Base-by-base conservation (phyloP, 148 eudicot genomes). In the Diospyros lotus region DNA sequence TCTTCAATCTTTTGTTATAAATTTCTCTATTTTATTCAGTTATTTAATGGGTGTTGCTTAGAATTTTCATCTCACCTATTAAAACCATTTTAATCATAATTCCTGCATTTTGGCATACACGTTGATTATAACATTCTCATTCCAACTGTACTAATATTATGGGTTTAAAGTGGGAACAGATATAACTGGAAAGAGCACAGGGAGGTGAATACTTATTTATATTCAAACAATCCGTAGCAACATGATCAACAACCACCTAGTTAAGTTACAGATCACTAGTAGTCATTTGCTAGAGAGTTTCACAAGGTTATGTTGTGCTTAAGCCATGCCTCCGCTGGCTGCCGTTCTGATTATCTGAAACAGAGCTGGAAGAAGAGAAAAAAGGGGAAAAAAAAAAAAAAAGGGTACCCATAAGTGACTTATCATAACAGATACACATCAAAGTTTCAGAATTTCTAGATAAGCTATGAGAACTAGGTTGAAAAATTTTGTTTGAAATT, bases 281-380 rank as follows among this genome's bases (percentile, higher is more conserved):
- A 55, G 59, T 13, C 15, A 9, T 13, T 55, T 10, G 59, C 12
- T 55, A 55, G 12, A 3, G 28, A 28, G 28, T 28, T 28, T 28
- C 28, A 28, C 28, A 28, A 28, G 12, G 2, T 55, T 14, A 55
- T 6, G 59, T 6, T 55, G 3, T 70, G 42, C 44, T 86, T 77
- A 91, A 64, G 91, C 93, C 89, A 87, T 83, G 64, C 96, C 96
- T 74, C 93, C 90, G 43, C 89, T 89, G 50, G 96, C 83, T 15
- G 96, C 96, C 40, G 92, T 88, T 82, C 92, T 87, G 85, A 91
- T 91, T 73, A 91, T 91, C 88, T 91, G 96, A 77, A 91, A 85
- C 66, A 88, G 81, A 75, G 96, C 92, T 90, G 92, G 17, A 50
- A 28, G 4, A 46, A 64, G 38, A 73, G 40, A 9, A 58, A 18